Evolutionary conservation across 805 yeast species (phyloP).

Genomic region (Yamadazyma laniorum): DNA sequence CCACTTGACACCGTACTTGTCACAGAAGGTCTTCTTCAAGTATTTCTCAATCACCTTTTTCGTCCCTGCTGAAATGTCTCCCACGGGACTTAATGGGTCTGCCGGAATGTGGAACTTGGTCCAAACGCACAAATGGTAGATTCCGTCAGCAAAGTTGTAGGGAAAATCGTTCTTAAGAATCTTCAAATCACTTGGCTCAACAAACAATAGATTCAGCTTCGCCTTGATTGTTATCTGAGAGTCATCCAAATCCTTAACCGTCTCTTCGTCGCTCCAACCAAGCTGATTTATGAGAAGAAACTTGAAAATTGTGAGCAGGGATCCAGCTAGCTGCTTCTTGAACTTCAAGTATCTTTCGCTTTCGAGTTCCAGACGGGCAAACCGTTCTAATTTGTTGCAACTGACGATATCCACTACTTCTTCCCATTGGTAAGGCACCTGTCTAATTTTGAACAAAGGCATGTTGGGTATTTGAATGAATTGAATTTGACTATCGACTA

Average conservation of each 20-base stretch:
- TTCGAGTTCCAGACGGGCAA: slow-evolving; percentile 48
- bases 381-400: slow-evolving; percentile 42
- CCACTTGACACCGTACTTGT: slow-evolving; percentile 37
- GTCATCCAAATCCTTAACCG: slow-evolving; percentile 19
- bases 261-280: slow-evolving; percentile 45
- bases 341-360: slow-evolving; percentile 46
- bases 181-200: slow-evolving; percentile 40
- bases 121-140: slow-evolving; percentile 67
- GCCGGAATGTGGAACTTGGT: slow-evolving; percentile 54
- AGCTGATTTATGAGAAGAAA: slow-evolving; percentile 48
- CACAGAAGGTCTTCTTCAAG: slow-evolving; percentile 49
- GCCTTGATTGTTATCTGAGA: slow-evolving; percentile 15
- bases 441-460: slow-evolving; percentile 37
- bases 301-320: slow-evolving; percentile 43
- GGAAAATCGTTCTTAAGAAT: slow-evolving; percentile 63
- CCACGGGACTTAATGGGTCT: slow-evolving; percentile 48
- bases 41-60: slow-evolving; percentile 44
- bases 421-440: slow-evolving; percentile 47
- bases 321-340: slow-evolving; percentile 38
- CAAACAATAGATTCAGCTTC: slow-evolving; percentile 33
- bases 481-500: slow-evolving; percentile 12
- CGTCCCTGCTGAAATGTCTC: slow-evolving; percentile 47
- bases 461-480: slow-evolving; percentile 31
- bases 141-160: slow-evolving; percentile 52
- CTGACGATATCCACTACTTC: slow-evolving; percentile 37